Evolutionary conservation across 192 early-diverging fungal species (phyloP), one percentile per base, ranked within the genome.

Genomic region (Linnemannia zychae): DNA sequence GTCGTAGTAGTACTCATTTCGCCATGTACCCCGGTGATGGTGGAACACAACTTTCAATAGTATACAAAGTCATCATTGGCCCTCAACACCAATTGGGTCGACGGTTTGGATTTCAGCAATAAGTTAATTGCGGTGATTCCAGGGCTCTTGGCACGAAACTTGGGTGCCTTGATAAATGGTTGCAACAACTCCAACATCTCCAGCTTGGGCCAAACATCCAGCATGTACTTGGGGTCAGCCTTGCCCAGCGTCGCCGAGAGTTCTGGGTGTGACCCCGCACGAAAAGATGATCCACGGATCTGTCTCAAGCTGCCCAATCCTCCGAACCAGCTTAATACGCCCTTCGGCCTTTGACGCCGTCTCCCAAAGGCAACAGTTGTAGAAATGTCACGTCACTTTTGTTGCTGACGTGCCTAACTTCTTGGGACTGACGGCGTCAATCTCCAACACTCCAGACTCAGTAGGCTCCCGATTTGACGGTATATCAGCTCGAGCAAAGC

Each of bases 121-220:
- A 57, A 57, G 52, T 57, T 57, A 9, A 57, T 24, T 7, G 52
- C 22, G 9, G 12, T n/a, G 24, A 24, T 57, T 11, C 52, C 52
- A 17, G 52, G 52, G 9, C 52, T n/a, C n/a, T 57, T 57, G 52
- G 17, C 52, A 24, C 52, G 52, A n/a, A n/a, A n/a, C 52, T 57
- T 57, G 7, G 52, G 52, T 9, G 24, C 2, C n/a, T 57, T 57
- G 6, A 20, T n/a, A 28, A 9, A 57, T 7, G 52, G n/a, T 3
- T 57, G 22, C 52, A 57, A 24, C 52, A 57, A 24, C 15, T 57
- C 52, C 52, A 57, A 16, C n/a, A 57, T 5, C n/a, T 57, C 52
- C n/a, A 57, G 24, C 52, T 57, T 57, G 52, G 52, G 52, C 52
- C 52, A 57, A n/a, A 57, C 7, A 57, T 57, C 52, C 52, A 57